Evolutionary conservation across 495 filamentous ascomycete species (phyloP), one percentile per base, ranked within the genome.

Genomic region (Evernia prunastri): DNA sequence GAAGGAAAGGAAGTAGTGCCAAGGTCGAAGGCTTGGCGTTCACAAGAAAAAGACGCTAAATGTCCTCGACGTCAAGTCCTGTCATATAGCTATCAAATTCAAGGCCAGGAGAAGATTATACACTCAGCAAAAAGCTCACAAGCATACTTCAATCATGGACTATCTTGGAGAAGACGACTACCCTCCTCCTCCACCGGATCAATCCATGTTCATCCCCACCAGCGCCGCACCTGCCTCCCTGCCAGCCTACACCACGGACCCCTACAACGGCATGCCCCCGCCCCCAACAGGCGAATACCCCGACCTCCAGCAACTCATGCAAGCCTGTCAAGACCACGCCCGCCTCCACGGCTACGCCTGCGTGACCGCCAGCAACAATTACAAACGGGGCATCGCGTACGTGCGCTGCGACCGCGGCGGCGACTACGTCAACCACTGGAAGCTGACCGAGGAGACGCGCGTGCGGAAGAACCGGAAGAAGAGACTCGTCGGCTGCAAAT

Each of bases 361-460:
- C 47, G 67, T 69, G 53, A 69, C 67, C 61, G 67, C 67, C 47
- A 68, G 66, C 65, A 69, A 69, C 58, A 69, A 69, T 62, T 69
- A 69, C 61, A 69, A 69, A 37, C 64, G 67, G n/a, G 67, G 67
- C 57, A 69, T 69, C 60, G 67, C 67, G 31, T 69, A 69, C 58
- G 67, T 69, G 20, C 67, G 67, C 20, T 69, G 67, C 49, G 67
- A 69, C 57, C 67, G 67, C 23, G 67, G 67, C 40, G 67, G 67
- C 57, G 67, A 69, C 54, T 69, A 69, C 36, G 67, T 69, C 45
- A 69, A 69, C 56, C 67, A 69, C 53, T 69, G 67, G 67, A 67
- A 69, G 27, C 56, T 69, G 49, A 69, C 67, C 17, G 60, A 62
- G 31, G 67, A 69, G 49, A 67, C 64, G 2, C 67, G 67, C 15